Percentiles rank a stretch among this genome's conserved stretches.
Evolutionary conservation across 352 stramenopile species (phyloP).

Genomic region (Elongisporangium undulatum): DNA sequence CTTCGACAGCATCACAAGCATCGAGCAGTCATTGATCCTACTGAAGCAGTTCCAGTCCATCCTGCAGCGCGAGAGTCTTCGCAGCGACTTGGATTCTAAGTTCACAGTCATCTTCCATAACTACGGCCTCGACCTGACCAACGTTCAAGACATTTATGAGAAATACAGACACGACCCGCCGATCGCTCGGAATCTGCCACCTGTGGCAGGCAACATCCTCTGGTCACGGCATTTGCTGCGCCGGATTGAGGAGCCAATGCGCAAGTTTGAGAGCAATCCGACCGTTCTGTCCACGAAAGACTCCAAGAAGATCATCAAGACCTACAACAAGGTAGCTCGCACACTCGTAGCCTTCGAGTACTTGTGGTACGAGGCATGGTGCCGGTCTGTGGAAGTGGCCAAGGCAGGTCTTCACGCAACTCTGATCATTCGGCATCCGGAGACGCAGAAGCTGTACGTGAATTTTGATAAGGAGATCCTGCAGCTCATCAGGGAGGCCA

Average conservation of each 20-base stretch:
- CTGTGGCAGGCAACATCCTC: conserved; percentile 83
- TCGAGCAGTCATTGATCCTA: conserved; percentile 80
- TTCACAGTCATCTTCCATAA: conserved; percentile 92
- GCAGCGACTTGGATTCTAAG: conserved; percentile 83
- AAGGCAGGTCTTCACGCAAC: conserved; percentile 77
- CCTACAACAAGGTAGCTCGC: conserved; percentile 87
- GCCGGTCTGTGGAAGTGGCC: conserved; percentile 68
- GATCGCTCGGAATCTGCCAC: conserved; percentile 73
- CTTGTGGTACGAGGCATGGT: conserved; percentile 88
- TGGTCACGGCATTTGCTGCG: conserved; percentile 82
- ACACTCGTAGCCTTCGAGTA: conserved; percentile 90
- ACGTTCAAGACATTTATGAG: conserved; percentile 87
- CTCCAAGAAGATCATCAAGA: conserved; percentile 89
- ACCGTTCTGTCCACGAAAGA: conserved; percentile 84
- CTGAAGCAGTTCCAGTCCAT: conserved; percentile 89
- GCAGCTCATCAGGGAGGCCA: conserved; percentile 83
- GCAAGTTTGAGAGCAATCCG: conserved; percentile 82
- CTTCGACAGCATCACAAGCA: conserved; percentile 88
- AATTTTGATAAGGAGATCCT: conserved; percentile 90
- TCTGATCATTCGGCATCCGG: conserved; percentile 78
- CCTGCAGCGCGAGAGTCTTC: conserved; percentile 79
- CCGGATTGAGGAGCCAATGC: conserved; percentile 88
- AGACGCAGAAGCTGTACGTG: conserved; percentile 71
- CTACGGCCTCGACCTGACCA: conserved; percentile 82
- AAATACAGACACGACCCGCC: conserved; percentile 81